Percentiles rank a stretch among this genome's conserved stretches.
Conservation (phyloP, 495 filamentous ascomycete species). For the Chaetomium cochliodes region DNA sequence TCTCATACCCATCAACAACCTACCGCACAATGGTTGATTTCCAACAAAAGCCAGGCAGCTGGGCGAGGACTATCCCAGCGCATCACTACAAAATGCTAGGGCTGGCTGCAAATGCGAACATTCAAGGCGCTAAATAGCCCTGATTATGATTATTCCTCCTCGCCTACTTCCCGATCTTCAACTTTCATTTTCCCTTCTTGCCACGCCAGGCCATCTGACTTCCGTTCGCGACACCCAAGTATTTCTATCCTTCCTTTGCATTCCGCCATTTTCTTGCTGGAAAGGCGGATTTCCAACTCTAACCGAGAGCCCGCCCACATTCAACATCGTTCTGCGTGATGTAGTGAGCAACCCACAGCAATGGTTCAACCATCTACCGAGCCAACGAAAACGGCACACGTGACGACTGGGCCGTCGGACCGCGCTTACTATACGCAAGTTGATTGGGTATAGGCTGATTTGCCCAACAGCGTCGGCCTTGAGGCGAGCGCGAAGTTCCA, state of each 20-base stretch:
- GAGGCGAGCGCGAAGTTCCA: conserved; percentile 19
- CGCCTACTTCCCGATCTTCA: no score
- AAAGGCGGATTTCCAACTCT: background rate
- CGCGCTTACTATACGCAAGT: conserved; percentile 33
- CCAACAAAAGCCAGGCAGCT: no score
- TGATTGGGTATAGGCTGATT: conserved; percentile 37
- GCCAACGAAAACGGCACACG: background rate
- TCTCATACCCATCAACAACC: no score
- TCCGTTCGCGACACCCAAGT: no score
- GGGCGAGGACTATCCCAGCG: no score
- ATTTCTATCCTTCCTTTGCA: background rate
- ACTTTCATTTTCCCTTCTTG: no score
- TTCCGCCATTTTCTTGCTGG: background rate
- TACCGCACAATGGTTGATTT: no score
- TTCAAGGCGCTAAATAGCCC: no score
- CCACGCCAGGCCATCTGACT: no score
- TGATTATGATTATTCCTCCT: no score
- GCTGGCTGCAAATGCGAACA: no score
- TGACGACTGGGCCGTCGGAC: conserved; percentile 35
- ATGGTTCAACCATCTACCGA: background rate
- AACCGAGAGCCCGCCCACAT: background rate
- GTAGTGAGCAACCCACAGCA: background rate
- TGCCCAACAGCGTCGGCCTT: conserved; percentile 18
- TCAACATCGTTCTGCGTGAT: background rate
- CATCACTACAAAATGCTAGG: no score